Conservation (phyloP, 2,329 filamentous ascomycete genomes). For the Dothiorella sarmentorum region DNA sequence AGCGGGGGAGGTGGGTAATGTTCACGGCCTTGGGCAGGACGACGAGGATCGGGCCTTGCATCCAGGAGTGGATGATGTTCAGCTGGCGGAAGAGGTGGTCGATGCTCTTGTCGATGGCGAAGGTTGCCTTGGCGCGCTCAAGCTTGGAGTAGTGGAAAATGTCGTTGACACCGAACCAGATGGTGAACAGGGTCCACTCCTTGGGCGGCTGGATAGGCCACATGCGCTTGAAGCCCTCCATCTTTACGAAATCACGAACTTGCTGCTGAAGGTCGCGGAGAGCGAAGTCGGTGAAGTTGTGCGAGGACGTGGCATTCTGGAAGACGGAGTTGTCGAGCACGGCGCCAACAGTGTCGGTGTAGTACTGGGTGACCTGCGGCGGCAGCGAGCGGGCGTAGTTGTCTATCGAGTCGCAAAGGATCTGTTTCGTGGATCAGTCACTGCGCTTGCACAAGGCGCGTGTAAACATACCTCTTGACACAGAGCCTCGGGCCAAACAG, state of each 20-base stretch:
- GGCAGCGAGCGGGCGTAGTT: conserved; percentile 19
- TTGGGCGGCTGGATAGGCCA: conserved; percentile 22
- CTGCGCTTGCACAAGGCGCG: neutral
- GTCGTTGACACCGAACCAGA: conserved; percentile 38
- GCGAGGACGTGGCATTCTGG: conserved; percentile 17
- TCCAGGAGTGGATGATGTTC: conserved; percentile 32
- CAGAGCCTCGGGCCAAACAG: conserved; percentile 36
- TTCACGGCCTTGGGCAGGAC: conserved; percentile 34
- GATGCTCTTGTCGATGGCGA: conserved; percentile 34
- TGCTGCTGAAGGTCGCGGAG: conserved; percentile 19
- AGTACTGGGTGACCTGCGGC: conserved; percentile 17
- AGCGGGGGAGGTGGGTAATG: conserved; percentile 35
- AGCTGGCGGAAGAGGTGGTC: conserved; percentile 34
- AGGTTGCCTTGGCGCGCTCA: conserved; percentile 28
- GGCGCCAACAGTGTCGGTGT: conserved; percentile 17
- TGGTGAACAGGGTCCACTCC: conserved; percentile 34
- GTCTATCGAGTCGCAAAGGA: conserved; percentile 20
- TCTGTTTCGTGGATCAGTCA: conserved; percentile 24
- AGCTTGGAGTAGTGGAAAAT: conserved; percentile 33
- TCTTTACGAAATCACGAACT: conserved; percentile 19
- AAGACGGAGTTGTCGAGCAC: conserved; percentile 19
- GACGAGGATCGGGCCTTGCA: conserved; percentile 25
- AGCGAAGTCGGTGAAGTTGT: conserved; percentile 20
- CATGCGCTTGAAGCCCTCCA: conserved; percentile 19
- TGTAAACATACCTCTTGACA: conserved; percentile 32